These are phyloP conservation scores for Fraxinus greggii DNA, from an alignment of 305 asterid genomes.

Conservation along the genomic window DNA sequence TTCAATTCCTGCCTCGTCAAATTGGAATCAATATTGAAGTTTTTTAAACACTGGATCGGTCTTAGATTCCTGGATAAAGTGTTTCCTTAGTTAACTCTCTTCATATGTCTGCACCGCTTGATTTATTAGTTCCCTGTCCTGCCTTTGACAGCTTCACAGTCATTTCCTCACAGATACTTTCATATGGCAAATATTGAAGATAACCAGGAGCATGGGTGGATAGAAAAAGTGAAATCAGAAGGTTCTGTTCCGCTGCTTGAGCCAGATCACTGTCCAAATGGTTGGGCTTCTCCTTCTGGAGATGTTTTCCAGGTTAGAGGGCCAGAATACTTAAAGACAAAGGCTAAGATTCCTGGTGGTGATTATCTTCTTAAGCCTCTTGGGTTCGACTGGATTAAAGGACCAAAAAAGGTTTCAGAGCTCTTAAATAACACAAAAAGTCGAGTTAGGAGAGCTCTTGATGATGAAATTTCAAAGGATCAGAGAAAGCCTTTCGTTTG, in stretches of 20 bases:
- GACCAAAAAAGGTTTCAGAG: conserved; percentile 61
- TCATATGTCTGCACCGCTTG: background rate
- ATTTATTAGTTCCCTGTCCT: background rate
- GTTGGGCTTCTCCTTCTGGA: conserved; percentile 91
- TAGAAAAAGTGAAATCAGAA: conserved; percentile 63
- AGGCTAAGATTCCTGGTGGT: conserved; percentile 63
- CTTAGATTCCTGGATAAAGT: background rate
- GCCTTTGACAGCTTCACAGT: conserved; percentile 14
- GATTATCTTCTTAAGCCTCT: conserved; percentile 76
- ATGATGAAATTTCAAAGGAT: conserved; percentile 43
- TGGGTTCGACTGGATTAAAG: conserved; percentile 90
- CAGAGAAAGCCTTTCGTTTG: conserved; percentile 56
- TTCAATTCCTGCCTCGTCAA: background rate
- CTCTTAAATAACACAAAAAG: conserved; percentile 49
- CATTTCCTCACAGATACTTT: conserved; percentile 21
- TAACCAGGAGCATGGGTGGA: conserved; percentile 51
- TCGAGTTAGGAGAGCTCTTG: conserved; percentile 62
- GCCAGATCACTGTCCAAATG: conserved; percentile 58
- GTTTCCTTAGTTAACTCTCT: background rate
- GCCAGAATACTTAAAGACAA: conserved; percentile 59
- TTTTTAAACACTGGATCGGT: background rate
- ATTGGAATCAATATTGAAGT: background rate
- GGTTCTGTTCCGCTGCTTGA: conserved; percentile 67
- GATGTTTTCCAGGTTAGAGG: conserved; percentile 74
- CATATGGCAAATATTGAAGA: conserved; percentile 39